Conservation (phyloP, 768 basidiomycete species). For the Rhodotorula sphaerocarpa region DNA sequence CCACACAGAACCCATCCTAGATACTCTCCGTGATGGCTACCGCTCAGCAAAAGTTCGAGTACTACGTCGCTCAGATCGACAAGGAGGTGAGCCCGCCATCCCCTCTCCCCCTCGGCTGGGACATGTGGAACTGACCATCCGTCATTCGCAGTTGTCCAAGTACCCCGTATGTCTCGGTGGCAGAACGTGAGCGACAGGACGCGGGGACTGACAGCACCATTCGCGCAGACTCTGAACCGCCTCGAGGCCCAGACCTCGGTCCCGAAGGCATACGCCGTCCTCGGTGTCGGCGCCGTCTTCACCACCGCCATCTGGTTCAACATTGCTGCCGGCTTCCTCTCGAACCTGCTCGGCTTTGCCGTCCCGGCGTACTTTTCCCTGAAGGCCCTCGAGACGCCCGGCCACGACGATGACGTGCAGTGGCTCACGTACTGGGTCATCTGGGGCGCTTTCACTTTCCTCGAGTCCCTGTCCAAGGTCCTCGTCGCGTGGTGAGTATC, state of each 20-base stretch:
- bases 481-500: conserved; percentile 68
- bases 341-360: conserved; percentile 88
- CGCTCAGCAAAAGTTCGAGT: conserved; percentile 68
- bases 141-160: conserved; percentile 51
- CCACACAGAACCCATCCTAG: no score
- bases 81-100: conserved; percentile 65
- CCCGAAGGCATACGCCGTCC: conserved; percentile 81
- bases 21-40: conserved; percentile 19
- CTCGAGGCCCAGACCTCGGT: conserved; percentile 84
- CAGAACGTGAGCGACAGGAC: not conserved
- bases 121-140: not conserved
- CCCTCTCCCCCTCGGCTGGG: not conserved
- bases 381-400: conserved; percentile 83
- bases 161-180: conserved; percentile 54
- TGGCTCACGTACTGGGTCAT: conserved; percentile 98
- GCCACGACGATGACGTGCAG: conserved; percentile 63
- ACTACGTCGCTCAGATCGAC: conserved; percentile 83
- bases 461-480: conserved; percentile 71
- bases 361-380: conserved; percentile 92
- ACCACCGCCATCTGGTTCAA: conserved; percentile 73
- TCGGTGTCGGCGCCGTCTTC: conserved; percentile 62
- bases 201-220: not conserved
- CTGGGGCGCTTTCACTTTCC: conserved; percentile 82
- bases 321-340: conserved; percentile 80
- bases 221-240: conserved; percentile 51